These are phyloP conservation scores for Phytopythium mirpurense DNA, from an alignment of 352 stramenopile species.

Conservation along the genomic window DNA sequence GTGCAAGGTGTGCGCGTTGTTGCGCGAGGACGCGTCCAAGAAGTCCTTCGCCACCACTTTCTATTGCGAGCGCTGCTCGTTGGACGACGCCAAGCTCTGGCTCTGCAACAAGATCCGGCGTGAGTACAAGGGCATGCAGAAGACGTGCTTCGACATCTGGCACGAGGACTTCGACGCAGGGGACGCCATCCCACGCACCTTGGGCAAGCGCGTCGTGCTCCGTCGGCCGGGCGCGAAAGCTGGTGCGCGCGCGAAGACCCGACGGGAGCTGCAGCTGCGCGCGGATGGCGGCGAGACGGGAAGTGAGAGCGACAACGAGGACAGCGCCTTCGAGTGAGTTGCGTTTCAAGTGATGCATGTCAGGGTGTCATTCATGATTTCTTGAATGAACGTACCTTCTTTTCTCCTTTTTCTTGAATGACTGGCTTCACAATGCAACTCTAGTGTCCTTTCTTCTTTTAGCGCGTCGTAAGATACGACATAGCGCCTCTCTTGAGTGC, in stretches of 20 bases:
- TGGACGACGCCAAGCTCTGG: constrained; percentile 13
- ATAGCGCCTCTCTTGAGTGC: no score
- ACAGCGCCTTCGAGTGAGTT: background rate
- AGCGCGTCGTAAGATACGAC: no score
- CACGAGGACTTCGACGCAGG: constrained; percentile 17
- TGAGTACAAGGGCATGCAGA: constrained; percentile 11
- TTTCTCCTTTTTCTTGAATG: no score
- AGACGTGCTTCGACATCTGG: constrained; percentile 22
- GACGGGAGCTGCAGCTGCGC: background rate
- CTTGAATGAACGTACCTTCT: no score
- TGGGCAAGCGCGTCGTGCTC: constrained; percentile 15
- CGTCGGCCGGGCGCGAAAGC: constrained; percentile 5
- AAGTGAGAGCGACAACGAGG: background rate
- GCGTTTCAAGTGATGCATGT: no score
- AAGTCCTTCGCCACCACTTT: constrained; percentile 17
- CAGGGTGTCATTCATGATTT: no score
- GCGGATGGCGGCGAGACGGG: background rate
- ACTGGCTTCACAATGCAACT: no score
- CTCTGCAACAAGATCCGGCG: constrained; percentile 11
- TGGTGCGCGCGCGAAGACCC: constrained; percentile 13
- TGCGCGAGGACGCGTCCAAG: constrained; percentile 6
- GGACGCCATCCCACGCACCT: constrained; percentile 6
- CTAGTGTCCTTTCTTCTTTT: no score
- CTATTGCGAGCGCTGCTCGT: constrained; percentile 15
- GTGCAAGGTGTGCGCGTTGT: constrained; percentile 13